phyloP scores from a whole-genome alignment of 1,284 basidiomycete species.

The Cystobasidiaceae sp. region DNA sequence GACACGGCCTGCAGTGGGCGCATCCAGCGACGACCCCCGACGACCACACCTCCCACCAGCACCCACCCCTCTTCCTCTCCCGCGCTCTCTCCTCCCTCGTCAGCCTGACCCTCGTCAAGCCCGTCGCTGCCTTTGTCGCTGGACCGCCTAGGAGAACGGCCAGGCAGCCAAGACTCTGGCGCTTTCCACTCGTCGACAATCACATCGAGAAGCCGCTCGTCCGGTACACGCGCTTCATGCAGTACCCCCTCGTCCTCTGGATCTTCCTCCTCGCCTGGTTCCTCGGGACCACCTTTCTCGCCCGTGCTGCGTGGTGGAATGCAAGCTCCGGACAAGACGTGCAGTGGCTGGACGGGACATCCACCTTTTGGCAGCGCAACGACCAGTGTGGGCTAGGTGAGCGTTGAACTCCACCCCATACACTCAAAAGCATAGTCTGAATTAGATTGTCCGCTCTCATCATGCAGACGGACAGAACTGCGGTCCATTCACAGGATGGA shows the following conservation, averaged over 20 bases:
- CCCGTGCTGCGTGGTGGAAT: slow-evolving; percentile 61
- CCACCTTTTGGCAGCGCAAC: slow-evolving; percentile 63
- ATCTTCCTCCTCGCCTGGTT: slow-evolving; percentile 62
- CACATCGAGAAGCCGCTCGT: slow-evolving; percentile 2
- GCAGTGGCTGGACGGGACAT: slow-evolving; percentile 56
- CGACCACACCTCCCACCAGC: slow-evolving; percentile 23
- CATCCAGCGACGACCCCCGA: no score
- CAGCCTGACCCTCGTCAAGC: background rate
- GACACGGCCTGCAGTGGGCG: no score
- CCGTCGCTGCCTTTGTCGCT: background rate
- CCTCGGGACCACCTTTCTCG: slow-evolving; percentile 64
- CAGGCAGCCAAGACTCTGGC: slow-evolving; percentile 4
- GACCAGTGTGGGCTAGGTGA: slow-evolving; percentile 62
- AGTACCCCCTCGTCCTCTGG: slow-evolving; percentile 17
- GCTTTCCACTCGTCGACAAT: background rate
- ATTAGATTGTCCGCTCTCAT: no score
- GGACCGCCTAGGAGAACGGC: background rate
- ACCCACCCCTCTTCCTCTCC: background rate
- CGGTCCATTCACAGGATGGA: slow-evolving; percentile 59
- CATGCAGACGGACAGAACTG: slow-evolving; percentile 61
- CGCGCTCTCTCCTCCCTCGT: background rate
- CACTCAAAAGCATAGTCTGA: no score
- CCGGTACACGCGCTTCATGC: slow-evolving; percentile 12
- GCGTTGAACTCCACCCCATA: background rate
- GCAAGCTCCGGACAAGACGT: slow-evolving; percentile 57